phyloP scores from a whole-genome alignment of 73 alveolate species.

The Diophrys appendiculata region DNA sequence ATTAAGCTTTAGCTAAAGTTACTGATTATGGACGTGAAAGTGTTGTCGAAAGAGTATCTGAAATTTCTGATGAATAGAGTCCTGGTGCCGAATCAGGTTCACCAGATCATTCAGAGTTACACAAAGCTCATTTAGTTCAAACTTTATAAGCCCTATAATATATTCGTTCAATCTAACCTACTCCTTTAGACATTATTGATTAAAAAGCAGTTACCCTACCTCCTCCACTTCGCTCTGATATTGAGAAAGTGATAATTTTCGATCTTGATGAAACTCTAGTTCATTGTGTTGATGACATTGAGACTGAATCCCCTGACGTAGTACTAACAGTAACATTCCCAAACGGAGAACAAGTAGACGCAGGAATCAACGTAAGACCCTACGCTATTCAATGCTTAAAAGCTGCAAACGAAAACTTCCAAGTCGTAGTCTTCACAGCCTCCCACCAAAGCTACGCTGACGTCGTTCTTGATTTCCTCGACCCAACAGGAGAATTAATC shows the following conservation, averaged over 20 bases:
- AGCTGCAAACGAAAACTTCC: conserved; percentile 64
- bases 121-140: conserved; percentile 39
- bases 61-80: background rate
- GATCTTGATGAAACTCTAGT: conserved; percentile 90
- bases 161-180: background rate
- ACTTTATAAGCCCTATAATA: conserved; percentile 29
- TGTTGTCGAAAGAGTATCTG: background rate
- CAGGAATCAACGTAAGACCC: conserved; percentile 81
- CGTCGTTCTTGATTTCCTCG: conserved; percentile 72
- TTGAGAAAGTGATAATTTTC: conserved; percentile 63
- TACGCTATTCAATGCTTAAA: conserved; percentile 70
- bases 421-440: conserved; percentile 83
- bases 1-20: no score
- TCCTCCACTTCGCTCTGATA: conserved; percentile 14
- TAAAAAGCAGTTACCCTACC: no score
- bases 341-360: conserved; percentile 66
- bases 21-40: background rate
- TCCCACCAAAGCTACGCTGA: conserved; percentile 79
- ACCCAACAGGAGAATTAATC: conserved; percentile 66
- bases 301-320: conserved; percentile 47
- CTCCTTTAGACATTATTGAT: background rate
- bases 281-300: conserved; percentile 71
- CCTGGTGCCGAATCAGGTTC: background rate
- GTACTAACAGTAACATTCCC: conserved; percentile 64
- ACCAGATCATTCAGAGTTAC: conserved; percentile 22